Evolutionary conservation across 2,329 filamentous ascomycete genomes (phyloP), one percentile per base, ranked within the genome.

Genomic region (Colletotrichum tofieldiae): DNA sequence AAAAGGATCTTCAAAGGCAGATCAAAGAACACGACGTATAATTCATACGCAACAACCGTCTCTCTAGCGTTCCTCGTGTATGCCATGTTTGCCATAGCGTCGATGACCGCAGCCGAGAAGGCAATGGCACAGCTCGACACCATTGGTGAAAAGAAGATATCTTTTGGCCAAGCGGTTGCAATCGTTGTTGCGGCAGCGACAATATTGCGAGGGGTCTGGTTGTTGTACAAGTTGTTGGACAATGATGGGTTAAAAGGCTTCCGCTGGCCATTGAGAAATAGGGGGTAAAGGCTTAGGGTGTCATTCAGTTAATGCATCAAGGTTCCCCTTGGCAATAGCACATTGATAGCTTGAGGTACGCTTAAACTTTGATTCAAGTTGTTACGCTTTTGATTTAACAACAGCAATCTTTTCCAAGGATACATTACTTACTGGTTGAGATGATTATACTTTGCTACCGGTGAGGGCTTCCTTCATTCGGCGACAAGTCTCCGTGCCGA

Each of bases 181-280:
- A 51, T 72, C 1, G 66, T 72, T 4, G 66, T 51, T 14, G 52
- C 60, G 5, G 61, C n/a, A 16, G 23, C n/a, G 4, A 52, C 43
- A 1, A 59, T 69, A 2, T 6, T 58, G 11, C 12, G 41, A 14
- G 60, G 23, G 5, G 2, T 69, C 1, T 65, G 60, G 60, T 12
- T 69, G 2, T 41, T 43, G 11, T 3, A 56, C 20, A 32, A 16
- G 12, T 18, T 58, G 16, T 43, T 26, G 8, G 12, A 32, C 6
- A n/a, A 52, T 1, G 3, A 9, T 8, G n/a, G 16, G 2, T 18
- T 16, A 20, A 7, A 2, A 58, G 12, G 18, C 16, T 2, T 16
- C n/a, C 11, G 1, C 2, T 5, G 3, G 11, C 39, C 39, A 41
- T 41, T 41, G 4, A 16, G 39, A 16, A 6, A 41, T 16, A 12